Base-by-base conservation (phyloP, 139 green algal species). In the Coccomyxa sp. region DNA sequence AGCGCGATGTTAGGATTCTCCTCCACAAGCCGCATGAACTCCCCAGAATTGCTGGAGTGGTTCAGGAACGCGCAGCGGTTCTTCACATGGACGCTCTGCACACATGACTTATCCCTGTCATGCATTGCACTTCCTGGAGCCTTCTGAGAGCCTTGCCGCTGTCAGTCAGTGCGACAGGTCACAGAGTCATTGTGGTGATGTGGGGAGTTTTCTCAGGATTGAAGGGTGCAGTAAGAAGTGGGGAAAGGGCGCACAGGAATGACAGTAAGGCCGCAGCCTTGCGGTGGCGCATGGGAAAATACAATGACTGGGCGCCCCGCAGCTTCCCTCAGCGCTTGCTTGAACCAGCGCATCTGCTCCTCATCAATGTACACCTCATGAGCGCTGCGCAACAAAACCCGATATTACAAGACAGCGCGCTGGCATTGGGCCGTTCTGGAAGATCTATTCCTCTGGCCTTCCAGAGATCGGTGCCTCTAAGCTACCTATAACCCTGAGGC, bases 71-170 rank as follows among this genome's bases (percentile, higher is more conserved):
- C 85, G 40, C 90, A 95, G 38, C 93, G 78, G 80, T 97, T 97
- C 85, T 95, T 95, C 39, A 97, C 91, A 68, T 97, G 93, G 55
- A 97, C 86, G 27, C 88, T 77, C 81, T 94, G 86, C 31, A 90
- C 64, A 36, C 24, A 22, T 22, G 27, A 7, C 18, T 18, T 64
- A 18, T 64, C 18, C 50, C 22, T 31, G 50, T 64, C 50, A 64
- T n/a, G n/a, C n/a, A n/a, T n/a, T n/a, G n/a, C n/a, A n/a, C n/a
- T n/a, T n/a, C n/a, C n/a, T n/a, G n/a, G n/a, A n/a, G n/a, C n/a
- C n/a, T n/a, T n/a, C n/a, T n/a, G n/a, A n/a, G n/a, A n/a, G n/a
- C n/a, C n/a, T n/a, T n/a, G n/a, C n/a, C n/a, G n/a, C n/a, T n/a
- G n/a, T n/a, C n/a, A n/a, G n/a, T n/a, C n/a, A n/a, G n/a, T n/a